Base-by-base conservation (phyloP, 768 basidiomycete species). In the Asterophora lycoperdoides region DNA sequence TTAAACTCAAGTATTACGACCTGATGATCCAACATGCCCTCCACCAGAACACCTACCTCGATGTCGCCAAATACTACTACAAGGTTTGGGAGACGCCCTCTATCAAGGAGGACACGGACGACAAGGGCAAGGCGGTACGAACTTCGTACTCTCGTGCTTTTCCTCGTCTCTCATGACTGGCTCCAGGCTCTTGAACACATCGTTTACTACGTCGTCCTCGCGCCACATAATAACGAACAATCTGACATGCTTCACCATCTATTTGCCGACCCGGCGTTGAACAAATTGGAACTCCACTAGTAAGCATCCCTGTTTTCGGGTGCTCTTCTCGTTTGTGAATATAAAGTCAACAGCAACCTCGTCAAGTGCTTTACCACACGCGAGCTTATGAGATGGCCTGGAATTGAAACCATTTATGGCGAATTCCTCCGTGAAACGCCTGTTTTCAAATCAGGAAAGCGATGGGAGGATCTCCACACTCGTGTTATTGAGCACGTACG, bases 51-150 rank as follows among this genome's bases (percentile, higher is more conserved):
- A 78, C 83, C 19, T 97, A 96, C 64, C 79, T 99, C 15, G 94
- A 97, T 56, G 92, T 89, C 6, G 93, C 93, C 33, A 94, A 95
- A 64, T 84, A 94, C 60, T 98, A 93, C 64, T 79, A 95, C 70
- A 93, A 93, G 63, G 87, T 99, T 34, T 98, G 93, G 91, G 93
- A 96, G 63, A 97, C 95, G 11, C 90, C 93, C 5, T 85, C 90
- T 39, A 86, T 99, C 68, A 92, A 93, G 68, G 82, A 83, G 36
- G 93, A 96, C 55, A 80, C 77, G 34, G 76, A 64, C 15, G 80
- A 74, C 59, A 86, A 89, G 54, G 84, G 83, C 34, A 79, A 78
- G 58, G 72, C 79, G 38, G 88, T 88, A 63, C 47, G 85, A 61
- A 23, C 29, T 30, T 38, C 39, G 29, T 49, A 32, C 55, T 34